Base-by-base conservation (phyloP, 768 basidiomycete genomes). In the Mycena galopus region DNA sequence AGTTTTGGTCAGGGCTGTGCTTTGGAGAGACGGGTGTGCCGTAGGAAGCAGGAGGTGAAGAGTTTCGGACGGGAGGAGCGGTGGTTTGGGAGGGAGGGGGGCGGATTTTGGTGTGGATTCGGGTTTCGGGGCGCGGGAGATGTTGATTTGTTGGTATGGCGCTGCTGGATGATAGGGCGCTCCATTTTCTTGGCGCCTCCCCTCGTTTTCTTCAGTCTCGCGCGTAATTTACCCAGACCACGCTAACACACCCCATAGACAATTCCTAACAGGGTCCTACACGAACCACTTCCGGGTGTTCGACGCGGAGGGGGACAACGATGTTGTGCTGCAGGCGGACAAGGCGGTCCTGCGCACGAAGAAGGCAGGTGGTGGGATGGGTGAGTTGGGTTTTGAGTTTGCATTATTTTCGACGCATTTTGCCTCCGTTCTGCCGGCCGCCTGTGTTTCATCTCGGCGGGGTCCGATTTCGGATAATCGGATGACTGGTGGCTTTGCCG, bases 221-320 rank as follows among this genome's bases (percentile, higher is more conserved):
- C 8, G 30, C 11, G 51, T 25, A 16, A 16, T 14, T 42, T n/a
- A 29, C 19, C 42, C 29, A 53, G 50, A 16, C 6, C 14, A 8
- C 3, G 50, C 50, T 51, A 12, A 51, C 25, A 4, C 23, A 8
- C 9, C 33, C 35, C 21, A n/a, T 78, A 99, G 97, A 78, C 92
- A 96, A 81, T 95, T 98, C 65, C 86, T 99, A 68, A 98, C 98
- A 9, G 98, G 98, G 58, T 98, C 97, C 57, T 99, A 99, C 86
- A 97, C 98, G 86, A 99, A 99, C 86, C 98, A 97, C 86, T 97
- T 99, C 94, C 96, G 96, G 81, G 97, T 99, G 90, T 99, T 96
- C 84, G 97, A 99, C 82, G 89, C 91, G 60, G 95, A 97, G 69
- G 90, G 91, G 35, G 79, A 91, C 72, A 93, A 91, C 71, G 97